phyloP scores from a whole-genome alignment of 768 basidiomycete genomes.

The Rubroboletus pulcherrimus region DNA sequence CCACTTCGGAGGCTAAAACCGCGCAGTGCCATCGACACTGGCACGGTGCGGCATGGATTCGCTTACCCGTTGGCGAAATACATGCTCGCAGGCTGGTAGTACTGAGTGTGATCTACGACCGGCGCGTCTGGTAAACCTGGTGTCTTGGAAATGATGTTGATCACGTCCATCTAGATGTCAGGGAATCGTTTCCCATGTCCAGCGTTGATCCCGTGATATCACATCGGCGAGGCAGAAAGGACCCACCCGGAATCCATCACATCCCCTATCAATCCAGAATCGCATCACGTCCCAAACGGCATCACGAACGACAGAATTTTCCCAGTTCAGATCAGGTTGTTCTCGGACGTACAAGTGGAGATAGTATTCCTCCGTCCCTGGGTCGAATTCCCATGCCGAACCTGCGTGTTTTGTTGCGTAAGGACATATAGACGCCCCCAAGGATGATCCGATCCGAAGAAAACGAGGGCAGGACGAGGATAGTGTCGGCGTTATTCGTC shows the following conservation, averaged over 20 bases:
- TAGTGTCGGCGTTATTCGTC: background rate
- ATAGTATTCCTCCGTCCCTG: conserved; percentile 63
- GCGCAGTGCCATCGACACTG: background rate
- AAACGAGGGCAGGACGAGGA: background rate
- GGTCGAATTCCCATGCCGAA: conserved; percentile 71
- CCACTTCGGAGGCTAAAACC: conserved; percentile 5
- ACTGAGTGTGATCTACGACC: conserved; percentile 45
- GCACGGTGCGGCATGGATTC: conserved; percentile 8
- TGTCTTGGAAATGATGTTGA: conserved; percentile 64
- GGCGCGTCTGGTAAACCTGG: conserved; percentile 65
- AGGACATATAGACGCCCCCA: background rate
- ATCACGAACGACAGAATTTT: conserved; percentile 55
- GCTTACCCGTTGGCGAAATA: conserved; percentile 59
- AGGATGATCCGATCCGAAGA: conserved; percentile 2
- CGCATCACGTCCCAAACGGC: conserved; percentile 62
- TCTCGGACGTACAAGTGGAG: conserved; percentile 63
- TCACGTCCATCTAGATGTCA: conserved; percentile 57
- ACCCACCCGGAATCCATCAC: conserved; percentile 71
- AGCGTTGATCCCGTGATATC: background rate
- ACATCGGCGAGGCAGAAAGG: background rate
- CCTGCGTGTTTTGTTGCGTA: conserved; percentile 33
- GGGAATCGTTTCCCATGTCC: background rate
- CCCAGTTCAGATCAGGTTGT: conserved; percentile 80
- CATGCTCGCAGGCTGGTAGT: conserved; percentile 51
- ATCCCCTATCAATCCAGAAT: conserved; percentile 73